A percentile compares a stretch with the other conserved stretches of the same genome.
phyloP scores from a whole-genome alignment of 2,329 filamentous ascomycete species.

The Aspergillus calidoustus region DNA sequence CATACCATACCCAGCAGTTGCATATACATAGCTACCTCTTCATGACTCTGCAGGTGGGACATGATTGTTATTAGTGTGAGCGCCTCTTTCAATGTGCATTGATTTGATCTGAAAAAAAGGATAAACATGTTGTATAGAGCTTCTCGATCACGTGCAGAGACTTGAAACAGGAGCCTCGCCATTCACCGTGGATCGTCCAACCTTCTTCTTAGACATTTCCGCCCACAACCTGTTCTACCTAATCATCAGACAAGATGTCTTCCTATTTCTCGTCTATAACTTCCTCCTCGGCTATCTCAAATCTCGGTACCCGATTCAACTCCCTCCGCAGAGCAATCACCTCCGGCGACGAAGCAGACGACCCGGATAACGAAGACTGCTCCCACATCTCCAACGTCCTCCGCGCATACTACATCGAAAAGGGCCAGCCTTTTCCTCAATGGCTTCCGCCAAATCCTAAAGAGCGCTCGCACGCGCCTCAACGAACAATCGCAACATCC shows the following conservation, averaged over 20 bases:
- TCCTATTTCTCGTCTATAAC: conserved; percentile 78
- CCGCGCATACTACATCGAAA: conserved; percentile 89
- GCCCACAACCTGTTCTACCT: conserved; percentile 2
- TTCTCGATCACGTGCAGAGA: conserved; percentile 11
- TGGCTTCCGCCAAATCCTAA: conserved; percentile 95
- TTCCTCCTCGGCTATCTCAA: conserved; percentile 51
- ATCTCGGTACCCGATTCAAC: conserved; percentile 61
- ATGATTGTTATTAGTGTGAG: conserved; percentile 9
- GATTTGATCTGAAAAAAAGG: not conserved
- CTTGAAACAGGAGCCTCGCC: conserved; percentile 12
- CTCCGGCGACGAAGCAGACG: conserved; percentile 47
- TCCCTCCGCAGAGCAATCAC: conserved; percentile 56
- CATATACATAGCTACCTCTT: conserved; percentile 27
- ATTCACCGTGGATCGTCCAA: not conserved
- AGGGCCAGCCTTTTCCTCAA: conserved; percentile 75
- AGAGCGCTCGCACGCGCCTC: conserved; percentile 59
- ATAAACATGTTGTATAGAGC: not conserved
- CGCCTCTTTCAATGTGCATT: not conserved
- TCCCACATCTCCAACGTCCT: conserved; percentile 94
- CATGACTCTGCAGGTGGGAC: conserved; percentile 10
- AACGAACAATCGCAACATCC: conserved; percentile 54
- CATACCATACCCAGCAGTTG: conserved; percentile 41
- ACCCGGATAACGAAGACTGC: conserved; percentile 71
- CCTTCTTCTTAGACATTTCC: not conserved
- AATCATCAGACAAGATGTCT: conserved; percentile 59